Evolutionary conservation across 2,329 filamentous ascomycete genomes (phyloP).

Genomic region (Dactylellina haptotyla): DNA sequence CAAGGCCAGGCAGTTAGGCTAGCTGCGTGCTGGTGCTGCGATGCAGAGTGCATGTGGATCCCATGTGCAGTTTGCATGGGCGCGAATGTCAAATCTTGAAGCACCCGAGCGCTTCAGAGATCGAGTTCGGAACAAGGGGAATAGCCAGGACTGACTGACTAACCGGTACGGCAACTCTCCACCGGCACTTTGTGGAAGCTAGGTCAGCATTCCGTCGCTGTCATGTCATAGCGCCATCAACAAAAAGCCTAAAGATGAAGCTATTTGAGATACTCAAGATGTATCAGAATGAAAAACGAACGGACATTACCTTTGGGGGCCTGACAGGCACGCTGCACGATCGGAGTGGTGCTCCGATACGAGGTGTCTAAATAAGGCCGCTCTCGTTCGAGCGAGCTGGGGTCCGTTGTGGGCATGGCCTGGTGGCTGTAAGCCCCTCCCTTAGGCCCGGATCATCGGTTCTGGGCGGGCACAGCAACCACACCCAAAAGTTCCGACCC

Average conservation of each 20-base stretch:
- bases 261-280: constrained; percentile 32
- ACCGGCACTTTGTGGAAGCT: too few species aligned
- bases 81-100: constrained; percentile 49
- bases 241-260: constrained; percentile 15
- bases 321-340: background rate
- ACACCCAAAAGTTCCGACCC: constrained; percentile 50
- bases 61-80: constrained; percentile 41
- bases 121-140: background rate
- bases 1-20: constrained; percentile 20
- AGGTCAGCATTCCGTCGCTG: background rate
- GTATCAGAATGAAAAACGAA: background rate
- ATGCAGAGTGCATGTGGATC: constrained; percentile 33
- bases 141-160: background rate
- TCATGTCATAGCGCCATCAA: background rate
- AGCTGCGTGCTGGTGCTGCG: background rate
- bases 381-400: too few species aligned
- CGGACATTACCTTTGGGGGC: background rate
- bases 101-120: constrained; percentile 14
- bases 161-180: background rate
- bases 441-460: constrained; percentile 16
- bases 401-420: background rate
- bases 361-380: background rate
- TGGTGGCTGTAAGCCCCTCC: constrained; percentile 33
- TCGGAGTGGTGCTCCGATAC: background rate
- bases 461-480: constrained; percentile 42